Percentiles rank a stretch among this genome's conserved stretches.
Evolutionary conservation across 2,329 filamentous ascomycete species (phyloP).

Genomic region (Fusarium goolgardi): DNA sequence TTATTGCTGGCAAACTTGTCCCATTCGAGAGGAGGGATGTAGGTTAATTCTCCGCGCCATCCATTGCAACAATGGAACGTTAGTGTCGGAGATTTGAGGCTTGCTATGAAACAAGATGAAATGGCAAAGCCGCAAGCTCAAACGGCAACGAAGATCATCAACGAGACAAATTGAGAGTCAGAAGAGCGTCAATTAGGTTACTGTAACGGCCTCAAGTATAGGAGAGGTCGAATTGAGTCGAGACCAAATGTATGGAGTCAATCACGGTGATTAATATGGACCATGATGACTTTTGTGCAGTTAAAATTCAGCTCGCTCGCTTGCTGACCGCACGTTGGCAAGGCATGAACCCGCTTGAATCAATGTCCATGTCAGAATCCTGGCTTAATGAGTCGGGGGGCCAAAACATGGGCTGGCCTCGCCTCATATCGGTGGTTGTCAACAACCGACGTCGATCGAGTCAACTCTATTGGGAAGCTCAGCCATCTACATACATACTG

Average conservation of each 20-base stretch:
- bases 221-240: slow-evolving; percentile 1
- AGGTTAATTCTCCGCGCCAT: slow-evolving; percentile 52
- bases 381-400: slow-evolving; percentile 18
- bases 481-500: neutral
- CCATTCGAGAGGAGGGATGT: slow-evolving; percentile 13
- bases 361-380: slow-evolving; percentile 20
- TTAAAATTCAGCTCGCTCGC: slow-evolving; percentile 19
- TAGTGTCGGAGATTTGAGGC: slow-evolving; percentile 20
- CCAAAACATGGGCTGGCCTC: slow-evolving; percentile 18
- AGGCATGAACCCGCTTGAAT: slow-evolving; percentile 29
- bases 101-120: slow-evolving; percentile 36
- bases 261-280: slow-evolving; percentile 6
- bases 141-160: neutral
- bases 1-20: slow-evolving; percentile 9
- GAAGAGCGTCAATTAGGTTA: slow-evolving; percentile 1
- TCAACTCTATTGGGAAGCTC: neutral
- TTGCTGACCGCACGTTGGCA: slow-evolving; percentile 38
- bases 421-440: slow-evolving; percentile 16
- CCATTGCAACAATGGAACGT: slow-evolving; percentile 13
- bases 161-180: neutral
- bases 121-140: slow-evolving; percentile 7
- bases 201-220: neutral
- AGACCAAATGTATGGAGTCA: neutral
- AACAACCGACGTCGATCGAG: neutral
- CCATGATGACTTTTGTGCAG: neutral